Conservation (phyloP, 2,329 filamentous ascomycete species). For the Exserohilum turcica region DNA sequence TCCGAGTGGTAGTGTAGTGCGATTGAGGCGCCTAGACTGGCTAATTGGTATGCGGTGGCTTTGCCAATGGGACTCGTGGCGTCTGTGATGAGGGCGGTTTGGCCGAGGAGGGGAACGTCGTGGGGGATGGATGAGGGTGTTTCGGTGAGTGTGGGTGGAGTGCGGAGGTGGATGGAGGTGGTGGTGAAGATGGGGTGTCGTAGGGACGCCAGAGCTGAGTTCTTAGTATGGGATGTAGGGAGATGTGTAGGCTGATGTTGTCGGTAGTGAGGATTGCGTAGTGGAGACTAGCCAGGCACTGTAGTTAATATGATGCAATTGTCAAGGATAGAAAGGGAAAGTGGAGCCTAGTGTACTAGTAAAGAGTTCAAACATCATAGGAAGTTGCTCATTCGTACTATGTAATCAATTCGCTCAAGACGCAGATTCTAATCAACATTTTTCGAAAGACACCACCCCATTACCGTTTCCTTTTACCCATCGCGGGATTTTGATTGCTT, state of each 20-base stretch:
- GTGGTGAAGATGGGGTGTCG: too few relatives aligned
- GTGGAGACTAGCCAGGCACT: not conserved
- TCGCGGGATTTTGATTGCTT: constrained; percentile 34
- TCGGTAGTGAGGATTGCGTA: not conserved
- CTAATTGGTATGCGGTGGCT: too few relatives aligned
- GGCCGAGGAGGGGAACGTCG: too few relatives aligned
- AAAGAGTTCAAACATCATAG: not conserved
- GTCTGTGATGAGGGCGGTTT: too few relatives aligned
- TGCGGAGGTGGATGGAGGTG: too few relatives aligned
- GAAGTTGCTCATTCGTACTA: not conserved
- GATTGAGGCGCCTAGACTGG: too few relatives aligned
- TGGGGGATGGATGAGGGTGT: too few relatives aligned
- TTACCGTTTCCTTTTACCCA: not conserved
- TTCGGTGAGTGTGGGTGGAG: too few relatives aligned
- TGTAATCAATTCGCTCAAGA: not conserved
- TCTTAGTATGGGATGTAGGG: not conserved
- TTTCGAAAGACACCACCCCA: not conserved
- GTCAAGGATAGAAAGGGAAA: not conserved
- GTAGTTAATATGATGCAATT: not conserved
- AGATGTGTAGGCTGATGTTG: not conserved
- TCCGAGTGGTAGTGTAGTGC: too few relatives aligned
- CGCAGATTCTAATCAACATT: not conserved
- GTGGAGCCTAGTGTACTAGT: not conserved
- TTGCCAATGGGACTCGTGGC: too few relatives aligned
- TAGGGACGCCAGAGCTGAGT: not conserved